Base-by-base conservation (phyloP, 108 stramenopile species). In the Cyclotella sp. region DNA sequence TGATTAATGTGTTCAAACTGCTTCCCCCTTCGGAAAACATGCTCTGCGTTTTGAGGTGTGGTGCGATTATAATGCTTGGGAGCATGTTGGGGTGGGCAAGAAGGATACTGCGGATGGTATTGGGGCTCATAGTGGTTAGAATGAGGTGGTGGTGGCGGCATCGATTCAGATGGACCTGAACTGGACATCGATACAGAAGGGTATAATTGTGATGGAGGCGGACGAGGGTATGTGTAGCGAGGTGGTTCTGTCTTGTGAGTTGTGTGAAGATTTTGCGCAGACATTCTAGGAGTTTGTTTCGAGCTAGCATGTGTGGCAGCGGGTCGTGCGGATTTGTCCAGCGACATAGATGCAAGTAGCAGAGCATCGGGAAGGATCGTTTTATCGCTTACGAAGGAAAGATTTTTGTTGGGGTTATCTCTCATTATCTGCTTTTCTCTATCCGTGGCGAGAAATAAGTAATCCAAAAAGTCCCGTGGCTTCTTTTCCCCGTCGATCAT, bases 391-490 rank as follows among this genome's bases (percentile, higher is more conserved):
- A 43, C 51, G 19, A 77, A 43, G 9, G 51, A 43, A 0, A 55
- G 24, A 24, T 54, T 55, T 39, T 63, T 71, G 34, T 65, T 29
- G 1, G 51, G 65, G 28, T 68, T 57, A 18, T 44, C 57, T 55
- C 26, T 30, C 63, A 45, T 60, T 43, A 77, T 55, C 34, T 77
- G 27, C 62, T 81, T 82, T 53, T 88, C 85, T 58, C 87, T 80
- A 51, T 87, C 81, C 9, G 85, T 85, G 13, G 83, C 82, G 16
- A 90, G 72, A 52, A 90, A 90, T 24, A 90, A 42, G 75, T 84
- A 90, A 46, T 80, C 79, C 18, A 87, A 49, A 49, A 90, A 90
- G 73, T 90, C 86, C 44, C 86, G 85, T 13, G 89, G 89, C 63
- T 86, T 90, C 70, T 84, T 87, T 19, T 75, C 77, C 24, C 53